Evolutionary conservation across 2,329 filamentous ascomycete species (phyloP).

Genomic region (Trichoderma pleuroti): DNA sequence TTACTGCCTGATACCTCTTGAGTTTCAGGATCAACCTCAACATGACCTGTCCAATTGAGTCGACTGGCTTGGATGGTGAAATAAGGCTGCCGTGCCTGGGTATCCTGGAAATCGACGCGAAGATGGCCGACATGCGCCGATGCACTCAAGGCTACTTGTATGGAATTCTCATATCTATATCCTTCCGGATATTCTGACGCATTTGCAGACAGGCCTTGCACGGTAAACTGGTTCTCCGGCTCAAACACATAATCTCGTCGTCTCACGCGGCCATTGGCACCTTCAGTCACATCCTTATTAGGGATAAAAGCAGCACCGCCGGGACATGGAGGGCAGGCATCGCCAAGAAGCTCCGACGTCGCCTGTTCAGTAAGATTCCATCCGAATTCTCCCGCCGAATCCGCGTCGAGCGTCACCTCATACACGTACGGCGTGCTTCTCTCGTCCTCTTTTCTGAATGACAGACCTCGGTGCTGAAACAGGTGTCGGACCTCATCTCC

Average conservation of each 20-base stretch:
- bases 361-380: slow-evolving; percentile 36
- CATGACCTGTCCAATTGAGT: slow-evolving; percentile 44
- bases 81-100: slow-evolving; percentile 28
- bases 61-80: slow-evolving; percentile 44
- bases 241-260: slow-evolving; percentile 8
- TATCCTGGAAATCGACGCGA: slow-evolving; percentile 37
- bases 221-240: slow-evolving; percentile 24
- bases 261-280: slow-evolving; percentile 39
- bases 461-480: slow-evolving; percentile 41
- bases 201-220: not conserved
- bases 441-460: slow-evolving; percentile 43
- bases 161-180: slow-evolving; percentile 21
- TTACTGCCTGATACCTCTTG: slow-evolving; percentile 43
- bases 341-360: slow-evolving; percentile 33
- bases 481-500: slow-evolving; percentile 29
- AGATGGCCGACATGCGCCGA: slow-evolving; percentile 41
- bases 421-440: slow-evolving; percentile 45
- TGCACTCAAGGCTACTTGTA: slow-evolving; percentile 39
- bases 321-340: slow-evolving; percentile 40
- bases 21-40: slow-evolving; percentile 34
- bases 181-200: not conserved
- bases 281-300: slow-evolving; percentile 29
- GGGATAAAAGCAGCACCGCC: slow-evolving; percentile 21
- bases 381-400: slow-evolving; percentile 30
- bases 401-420: slow-evolving; percentile 40